These are phyloP conservation scores for Allium fistulosum DNA, from an alignment of 106 monocot genomes.

Conservation along the genomic window DNA sequence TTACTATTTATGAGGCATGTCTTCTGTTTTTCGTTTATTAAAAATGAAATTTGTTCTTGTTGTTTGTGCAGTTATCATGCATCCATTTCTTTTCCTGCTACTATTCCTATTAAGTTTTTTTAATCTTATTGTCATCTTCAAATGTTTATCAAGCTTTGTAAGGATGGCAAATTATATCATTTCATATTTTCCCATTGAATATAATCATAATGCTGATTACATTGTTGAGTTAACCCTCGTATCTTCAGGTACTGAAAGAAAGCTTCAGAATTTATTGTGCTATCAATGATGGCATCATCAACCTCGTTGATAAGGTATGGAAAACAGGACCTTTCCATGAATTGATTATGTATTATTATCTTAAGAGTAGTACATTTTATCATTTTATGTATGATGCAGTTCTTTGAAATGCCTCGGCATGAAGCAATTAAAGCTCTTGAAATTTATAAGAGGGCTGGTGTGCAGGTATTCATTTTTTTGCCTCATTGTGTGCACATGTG, in stretches of 20 bases:
- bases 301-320: constrained; percentile 92
- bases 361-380: not conserved
- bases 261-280: constrained; percentile 97
- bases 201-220: not conserved
- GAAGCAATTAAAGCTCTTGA: constrained; percentile 93
- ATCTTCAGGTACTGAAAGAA: constrained; percentile 86
- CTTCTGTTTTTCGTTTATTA: not conserved
- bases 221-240: not conserved
- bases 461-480: constrained; percentile 49
- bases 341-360: not conserved
- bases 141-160: too few species aligned
- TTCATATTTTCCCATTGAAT: too few species aligned
- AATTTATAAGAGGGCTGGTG: constrained; percentile 79
- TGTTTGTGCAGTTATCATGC: not conserved
- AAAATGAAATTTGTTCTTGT: not conserved
- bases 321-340: not conserved
- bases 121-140: too few species aligned
- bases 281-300: constrained; percentile 99
- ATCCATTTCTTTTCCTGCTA: too few species aligned
- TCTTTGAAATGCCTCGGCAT: constrained; percentile 98
- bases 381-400: constrained; percentile 28
- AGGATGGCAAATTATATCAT: too few species aligned
- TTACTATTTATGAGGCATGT: too few species aligned
- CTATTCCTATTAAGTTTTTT: too few species aligned
- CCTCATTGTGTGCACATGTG: too few species aligned